These are phyloP conservation scores for Magnaporthiopsis incrustans DNA, from an alignment of 2,329 filamentous ascomycete genomes.

Conservation along the genomic window DNA sequence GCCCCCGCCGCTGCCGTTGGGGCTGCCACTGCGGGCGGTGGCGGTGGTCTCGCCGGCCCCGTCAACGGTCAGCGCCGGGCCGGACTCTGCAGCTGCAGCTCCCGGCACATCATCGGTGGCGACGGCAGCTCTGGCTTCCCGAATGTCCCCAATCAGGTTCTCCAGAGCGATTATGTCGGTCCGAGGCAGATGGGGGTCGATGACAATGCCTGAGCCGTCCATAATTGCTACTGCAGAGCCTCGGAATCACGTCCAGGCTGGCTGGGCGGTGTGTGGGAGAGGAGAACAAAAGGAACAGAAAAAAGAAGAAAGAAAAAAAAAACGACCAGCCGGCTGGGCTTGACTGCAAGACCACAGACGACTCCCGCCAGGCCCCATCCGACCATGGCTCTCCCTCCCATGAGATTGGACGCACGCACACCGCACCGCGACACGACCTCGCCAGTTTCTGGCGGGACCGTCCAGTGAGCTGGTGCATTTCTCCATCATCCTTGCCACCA, in stretches of 20 bases:
- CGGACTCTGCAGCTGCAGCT: background rate
- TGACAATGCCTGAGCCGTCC: constrained; percentile 23
- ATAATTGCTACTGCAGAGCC: constrained; percentile 3
- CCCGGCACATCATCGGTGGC: background rate
- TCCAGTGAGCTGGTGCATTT: background rate
- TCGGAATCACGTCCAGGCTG: background rate
- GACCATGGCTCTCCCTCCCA: background rate
- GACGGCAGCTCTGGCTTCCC: constrained; percentile 11
- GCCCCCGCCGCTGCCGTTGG: background rate
- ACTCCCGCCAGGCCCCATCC: background rate
- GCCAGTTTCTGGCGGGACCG: background rate
- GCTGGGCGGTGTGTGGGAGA: background rate
- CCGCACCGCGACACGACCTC: background rate
- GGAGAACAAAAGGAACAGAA: background rate
- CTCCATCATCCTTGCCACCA: background rate
- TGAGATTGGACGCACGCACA: background rate
- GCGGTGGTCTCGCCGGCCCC: too few relatives aligned
- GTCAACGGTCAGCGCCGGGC: background rate
- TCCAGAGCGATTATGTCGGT: constrained; percentile 31
- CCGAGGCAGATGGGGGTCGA: constrained; percentile 31
- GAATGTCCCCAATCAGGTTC: constrained; percentile 31
- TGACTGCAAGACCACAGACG: background rate
- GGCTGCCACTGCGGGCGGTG: background rate
- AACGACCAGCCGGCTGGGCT: background rate
- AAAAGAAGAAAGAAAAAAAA: background rate